A percentile compares a stretch with the other conserved stretches of the same genome.
Evolutionary conservation across 1,284 basidiomycete genomes (phyloP).

Genomic region (Phenoliferia sp.): DNA sequence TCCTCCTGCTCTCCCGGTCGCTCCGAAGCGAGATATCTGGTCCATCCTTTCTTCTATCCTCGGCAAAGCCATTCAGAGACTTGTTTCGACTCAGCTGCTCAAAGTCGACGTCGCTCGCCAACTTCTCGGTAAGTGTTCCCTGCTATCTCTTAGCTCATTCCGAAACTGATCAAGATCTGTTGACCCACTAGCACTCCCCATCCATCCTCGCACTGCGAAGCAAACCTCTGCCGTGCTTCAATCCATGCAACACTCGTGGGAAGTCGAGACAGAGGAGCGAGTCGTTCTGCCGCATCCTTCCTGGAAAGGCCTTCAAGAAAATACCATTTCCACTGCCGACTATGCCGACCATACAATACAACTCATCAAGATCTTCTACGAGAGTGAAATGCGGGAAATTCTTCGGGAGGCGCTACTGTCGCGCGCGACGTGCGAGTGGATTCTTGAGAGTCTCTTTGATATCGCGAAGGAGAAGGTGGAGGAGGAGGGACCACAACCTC

Average conservation of each 20-base stretch:
- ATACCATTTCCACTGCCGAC: constrained; percentile 40
- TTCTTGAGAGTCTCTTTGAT: constrained; percentile 44
- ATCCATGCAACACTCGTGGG: constrained; percentile 42
- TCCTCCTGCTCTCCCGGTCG: not conserved
- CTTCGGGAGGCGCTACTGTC: constrained; percentile 42
- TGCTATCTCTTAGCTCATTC: not conserved
- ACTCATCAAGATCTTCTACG: constrained; percentile 46
- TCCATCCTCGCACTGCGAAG: constrained; percentile 42
- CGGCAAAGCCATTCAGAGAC: constrained; percentile 43
- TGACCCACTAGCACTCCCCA: constrained; percentile 35
- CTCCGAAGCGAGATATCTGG: constrained; percentile 40
- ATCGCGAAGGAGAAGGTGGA: constrained; percentile 38
- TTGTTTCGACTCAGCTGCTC: constrained; percentile 45
- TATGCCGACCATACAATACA: constrained; percentile 42
- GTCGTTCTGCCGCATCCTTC: constrained; percentile 43
- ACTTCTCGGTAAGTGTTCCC: constrained; percentile 37
- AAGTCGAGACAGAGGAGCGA: constrained; percentile 39
- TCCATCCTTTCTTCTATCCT: constrained; percentile 41
- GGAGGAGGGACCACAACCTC: constrained; percentile 33
- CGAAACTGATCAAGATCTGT: not conserved
- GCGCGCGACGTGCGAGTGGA: constrained; percentile 42
- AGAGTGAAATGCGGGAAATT: constrained; percentile 42
- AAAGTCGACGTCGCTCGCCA: constrained; percentile 44
- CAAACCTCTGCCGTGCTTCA: constrained; percentile 43
- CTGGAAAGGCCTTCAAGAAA: constrained; percentile 42